Base-by-base conservation (phyloP, 768 basidiomycete genomes). In the Suillus occidentalis region DNA sequence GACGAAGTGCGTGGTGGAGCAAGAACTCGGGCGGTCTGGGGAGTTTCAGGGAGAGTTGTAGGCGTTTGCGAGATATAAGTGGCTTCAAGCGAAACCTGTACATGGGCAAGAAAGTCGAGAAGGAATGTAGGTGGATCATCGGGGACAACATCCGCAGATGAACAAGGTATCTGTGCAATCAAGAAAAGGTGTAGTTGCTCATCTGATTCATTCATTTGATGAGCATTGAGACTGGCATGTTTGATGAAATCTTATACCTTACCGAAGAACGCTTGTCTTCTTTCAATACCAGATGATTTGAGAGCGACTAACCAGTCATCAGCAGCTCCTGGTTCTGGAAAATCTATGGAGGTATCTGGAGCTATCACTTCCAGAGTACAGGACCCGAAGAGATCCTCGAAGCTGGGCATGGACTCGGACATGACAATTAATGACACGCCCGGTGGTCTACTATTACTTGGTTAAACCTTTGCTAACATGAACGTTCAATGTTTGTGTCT, bases 21-120 rank as follows among this genome's bases (percentile, higher is more conserved):
- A 13, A 84, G 72, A 53, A 82, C 68, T 69, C 65, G 50, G 50
- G 68, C 31, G 31, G 28, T 76, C 40, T 78, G 74, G 12, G 78
- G 79, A n/a, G 75, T 70, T 20, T 78, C 82, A 47, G 73, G 77
- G 57, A 65, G 74, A 42, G 72, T 70, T 36, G 67, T 72, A 22
- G 80, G 82, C 14, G 79, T 73, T 43, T 84, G 80, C 2, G 90
- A 85, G 57, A 92, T 90, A 71, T 94, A 96, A 3, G 87, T 87
- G 2, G 92, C 91, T 63, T 94, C 93, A 55, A 94, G 82, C 8
- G 92, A 87, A 18, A 94, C 80, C 76, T 95, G 90, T 8, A 90
- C 76, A 73, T 89, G 89, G 3, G 86, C 76, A 49, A 94, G 79
- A 70, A 91, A 87, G 7, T 84, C 76, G 8, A 91, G 78, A 36